Conservation (phyloP, 192 early-diverging fungal species). For the Backusella westeae region DNA sequence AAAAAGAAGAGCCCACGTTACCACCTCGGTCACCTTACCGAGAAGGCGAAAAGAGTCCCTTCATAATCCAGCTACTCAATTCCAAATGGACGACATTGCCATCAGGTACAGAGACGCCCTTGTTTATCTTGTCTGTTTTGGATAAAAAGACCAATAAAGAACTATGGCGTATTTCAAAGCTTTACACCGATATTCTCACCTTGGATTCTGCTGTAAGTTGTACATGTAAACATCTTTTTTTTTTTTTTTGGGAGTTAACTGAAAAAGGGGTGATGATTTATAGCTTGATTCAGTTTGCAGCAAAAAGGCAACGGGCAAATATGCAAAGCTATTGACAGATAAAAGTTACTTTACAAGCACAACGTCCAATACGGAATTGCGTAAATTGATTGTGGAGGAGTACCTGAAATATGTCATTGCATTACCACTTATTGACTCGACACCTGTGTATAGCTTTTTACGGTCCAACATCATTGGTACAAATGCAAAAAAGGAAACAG, state of each 20-base stretch:
- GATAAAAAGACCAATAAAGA: slow-evolving; percentile 39
- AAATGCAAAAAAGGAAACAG: background rate
- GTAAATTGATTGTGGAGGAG: slow-evolving; percentile 54
- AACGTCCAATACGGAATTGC: background rate
- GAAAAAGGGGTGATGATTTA: background rate
- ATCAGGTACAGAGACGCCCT: slow-evolving; percentile 62
- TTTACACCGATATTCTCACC: slow-evolving; percentile 78
- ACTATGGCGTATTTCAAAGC: slow-evolving; percentile 84
- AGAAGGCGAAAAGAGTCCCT: slow-evolving; percentile 56
- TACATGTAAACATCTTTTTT: background rate
- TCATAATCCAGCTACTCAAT: slow-evolving; percentile 40
- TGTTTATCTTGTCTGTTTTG: background rate
- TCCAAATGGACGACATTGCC: slow-evolving; percentile 68
- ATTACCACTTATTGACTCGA: slow-evolving; percentile 53
- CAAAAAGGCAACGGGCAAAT: background rate
- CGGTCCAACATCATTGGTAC: slow-evolving; percentile 60
- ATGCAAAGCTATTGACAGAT: background rate
- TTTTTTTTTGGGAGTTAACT: background rate
- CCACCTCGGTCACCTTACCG: slow-evolving; percentile 35
- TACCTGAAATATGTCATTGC: slow-evolving; percentile 74
- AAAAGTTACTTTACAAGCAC: background rate
- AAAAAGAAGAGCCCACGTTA: slow-evolving; percentile 11
- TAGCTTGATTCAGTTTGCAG: background rate
- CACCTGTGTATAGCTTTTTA: slow-evolving; percentile 69
- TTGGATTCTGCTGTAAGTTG: slow-evolving; percentile 69